phyloP scores from a whole-genome alignment of 2,329 filamentous ascomycete genomes.

The Chrysoporthe puriensis region DNA sequence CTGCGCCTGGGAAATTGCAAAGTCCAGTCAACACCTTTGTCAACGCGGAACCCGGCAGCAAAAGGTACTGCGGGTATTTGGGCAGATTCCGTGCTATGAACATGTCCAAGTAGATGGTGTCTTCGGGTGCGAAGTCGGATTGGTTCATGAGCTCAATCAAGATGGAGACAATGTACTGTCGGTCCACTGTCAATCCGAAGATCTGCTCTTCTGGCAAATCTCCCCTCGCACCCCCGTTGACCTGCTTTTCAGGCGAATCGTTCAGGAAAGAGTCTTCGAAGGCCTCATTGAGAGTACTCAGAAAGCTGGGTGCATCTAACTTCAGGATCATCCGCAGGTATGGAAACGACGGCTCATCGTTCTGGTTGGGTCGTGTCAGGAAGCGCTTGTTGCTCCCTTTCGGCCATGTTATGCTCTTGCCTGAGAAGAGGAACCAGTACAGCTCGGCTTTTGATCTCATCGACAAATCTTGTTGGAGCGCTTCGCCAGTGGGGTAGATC shows the following conservation, averaged over 20 bases:
- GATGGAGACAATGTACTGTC: constrained; percentile 91
- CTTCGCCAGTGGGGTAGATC: constrained; percentile 84
- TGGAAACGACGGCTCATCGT: constrained; percentile 76
- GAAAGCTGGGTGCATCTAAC: constrained; percentile 88
- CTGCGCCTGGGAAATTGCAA: constrained; percentile 79
- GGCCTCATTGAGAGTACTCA: constrained; percentile 94
- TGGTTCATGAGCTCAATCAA: constrained; percentile 87
- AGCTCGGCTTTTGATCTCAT: constrained; percentile 81
- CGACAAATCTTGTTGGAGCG: constrained; percentile 73
- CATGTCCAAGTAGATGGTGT: constrained; percentile 97
- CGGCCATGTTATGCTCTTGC: constrained; percentile 76
- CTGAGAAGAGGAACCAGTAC: constrained; percentile 93
- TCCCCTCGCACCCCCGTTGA: constrained; percentile 54
- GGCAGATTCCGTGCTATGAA: constrained; percentile 95
- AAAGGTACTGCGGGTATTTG: constrained; percentile 94
- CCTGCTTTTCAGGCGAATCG: constrained; percentile 67
- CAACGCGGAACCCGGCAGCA: constrained; percentile 84
- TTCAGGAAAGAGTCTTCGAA: constrained; percentile 96
- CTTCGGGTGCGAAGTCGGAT: constrained; percentile 73
- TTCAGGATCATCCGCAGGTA: constrained; percentile 83
- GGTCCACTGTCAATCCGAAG: constrained; percentile 74
- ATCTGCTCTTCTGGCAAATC: constrained; percentile 68
- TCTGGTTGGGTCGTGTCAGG: constrained; percentile 58
- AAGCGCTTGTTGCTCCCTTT: constrained; percentile 64
- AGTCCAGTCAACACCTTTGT: constrained; percentile 80